A percentile compares a stretch with the other conserved stretches of the same genome.
These are phyloP conservation scores for Xylaria bambusicola DNA, from an alignment of 495 filamentous ascomycete species.

Conservation along the genomic window DNA sequence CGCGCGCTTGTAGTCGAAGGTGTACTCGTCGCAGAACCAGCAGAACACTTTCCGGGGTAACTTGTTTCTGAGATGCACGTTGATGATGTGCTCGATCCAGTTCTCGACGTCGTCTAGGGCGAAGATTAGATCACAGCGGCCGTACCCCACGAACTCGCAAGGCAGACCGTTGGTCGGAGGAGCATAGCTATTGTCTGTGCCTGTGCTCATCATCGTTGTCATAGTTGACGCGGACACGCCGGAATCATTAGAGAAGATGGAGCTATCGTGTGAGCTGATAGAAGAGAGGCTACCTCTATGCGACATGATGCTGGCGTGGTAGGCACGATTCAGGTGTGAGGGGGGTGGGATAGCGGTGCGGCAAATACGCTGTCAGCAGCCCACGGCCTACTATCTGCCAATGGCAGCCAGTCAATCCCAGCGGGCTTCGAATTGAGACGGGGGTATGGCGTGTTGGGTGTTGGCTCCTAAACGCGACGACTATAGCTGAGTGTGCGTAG, in stretches of 20 bases:
- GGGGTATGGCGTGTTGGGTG: neutral
- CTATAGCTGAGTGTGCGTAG: neutral
- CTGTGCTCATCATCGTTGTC: neutral
- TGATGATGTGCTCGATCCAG: slow-evolving; percentile 49
- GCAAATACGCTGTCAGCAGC: neutral
- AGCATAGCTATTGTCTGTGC: too few species aligned
- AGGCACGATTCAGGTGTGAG: neutral
- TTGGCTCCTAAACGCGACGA: neutral
- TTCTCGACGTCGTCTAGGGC: slow-evolving; percentile 30
- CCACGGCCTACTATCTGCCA: neutral
- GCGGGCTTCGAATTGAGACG: neutral
- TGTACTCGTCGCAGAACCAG: slow-evolving; percentile 48
- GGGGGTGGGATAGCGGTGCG: neutral
- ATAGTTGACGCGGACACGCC: neutral
- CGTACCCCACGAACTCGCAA: slow-evolving; percentile 42
- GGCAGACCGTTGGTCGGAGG: slow-evolving; percentile 24
- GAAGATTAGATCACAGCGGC: slow-evolving; percentile 35
- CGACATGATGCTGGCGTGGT: neutral
- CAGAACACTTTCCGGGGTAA: slow-evolving; percentile 44
- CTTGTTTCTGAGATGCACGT: slow-evolving; percentile 28
- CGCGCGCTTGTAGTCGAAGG: slow-evolving; percentile 23
- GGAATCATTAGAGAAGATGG: neutral
- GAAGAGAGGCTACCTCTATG: neutral
- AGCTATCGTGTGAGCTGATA: neutral
- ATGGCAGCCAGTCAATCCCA: neutral